Evolutionary conservation across 1,284 basidiomycete species (phyloP).

Genomic region (Xerocomus nothofagi): DNA sequence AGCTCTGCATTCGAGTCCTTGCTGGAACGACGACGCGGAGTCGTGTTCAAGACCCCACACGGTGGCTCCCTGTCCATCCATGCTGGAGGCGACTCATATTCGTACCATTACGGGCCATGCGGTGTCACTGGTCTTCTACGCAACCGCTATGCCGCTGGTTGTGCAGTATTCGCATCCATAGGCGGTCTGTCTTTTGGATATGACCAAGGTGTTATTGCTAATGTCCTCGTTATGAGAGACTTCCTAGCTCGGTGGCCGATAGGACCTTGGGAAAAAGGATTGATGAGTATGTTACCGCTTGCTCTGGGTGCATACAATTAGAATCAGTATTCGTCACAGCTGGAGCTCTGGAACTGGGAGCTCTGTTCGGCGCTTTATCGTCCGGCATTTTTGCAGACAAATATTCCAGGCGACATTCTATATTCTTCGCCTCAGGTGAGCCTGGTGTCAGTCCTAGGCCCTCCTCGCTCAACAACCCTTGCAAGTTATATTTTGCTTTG

Average conservation of each 20-base stretch:
- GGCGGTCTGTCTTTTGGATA: constrained; percentile 81
- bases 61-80: constrained; percentile 38
- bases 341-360: constrained; percentile 75
- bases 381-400: constrained; percentile 69
- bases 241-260: constrained; percentile 67
- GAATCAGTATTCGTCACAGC: constrained; percentile 42
- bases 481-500: constrained; percentile 68
- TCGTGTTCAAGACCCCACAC: constrained; percentile 24
- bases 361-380: constrained; percentile 65
- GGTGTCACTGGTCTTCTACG: constrained; percentile 62
- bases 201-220: constrained; percentile 77
- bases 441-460: constrained; percentile 3
- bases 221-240: constrained; percentile 80
- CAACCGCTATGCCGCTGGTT: constrained; percentile 62
- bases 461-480: not conserved
- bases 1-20: constrained; percentile 16
- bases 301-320: not conserved
- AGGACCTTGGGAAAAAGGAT: constrained; percentile 68
- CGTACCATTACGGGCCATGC: constrained; percentile 66
- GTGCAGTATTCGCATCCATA: constrained; percentile 71
- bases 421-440: constrained; percentile 66
- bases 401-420: constrained; percentile 64
- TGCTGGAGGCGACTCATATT: constrained; percentile 47
- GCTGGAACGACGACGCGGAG: constrained; percentile 18
- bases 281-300: constrained; percentile 59